Percentiles rank a stretch among this genome's conserved stretches.
Evolutionary conservation across 345 rosid species (phyloP).

Genomic region (Citrus unshiu): DNA sequence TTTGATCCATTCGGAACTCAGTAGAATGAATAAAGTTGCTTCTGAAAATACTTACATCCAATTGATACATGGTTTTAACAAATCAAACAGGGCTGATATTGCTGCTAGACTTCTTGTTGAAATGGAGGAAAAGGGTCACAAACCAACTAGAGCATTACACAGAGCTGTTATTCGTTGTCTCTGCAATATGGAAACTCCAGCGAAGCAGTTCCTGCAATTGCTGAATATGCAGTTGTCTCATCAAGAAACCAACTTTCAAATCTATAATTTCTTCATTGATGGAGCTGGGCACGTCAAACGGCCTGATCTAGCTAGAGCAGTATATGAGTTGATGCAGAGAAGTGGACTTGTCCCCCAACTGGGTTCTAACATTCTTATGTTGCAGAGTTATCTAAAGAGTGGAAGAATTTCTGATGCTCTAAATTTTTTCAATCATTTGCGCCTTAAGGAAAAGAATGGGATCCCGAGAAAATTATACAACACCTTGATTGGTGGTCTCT

Average conservation of each 20-base stretch:
- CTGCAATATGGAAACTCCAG: constrained; percentile 43
- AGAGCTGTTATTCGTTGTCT: constrained; percentile 56
- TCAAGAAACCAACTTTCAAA: constrained; percentile 19
- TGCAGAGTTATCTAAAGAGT: constrained; percentile 60
- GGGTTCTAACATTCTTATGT: constrained; percentile 41
- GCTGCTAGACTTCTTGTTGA: constrained; percentile 63
- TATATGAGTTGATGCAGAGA: constrained; percentile 57
- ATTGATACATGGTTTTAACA: constrained; percentile 52
- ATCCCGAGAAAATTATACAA: constrained; percentile 36
- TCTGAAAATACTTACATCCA: constrained; percentile 24
- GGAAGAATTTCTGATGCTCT: constrained; percentile 58
- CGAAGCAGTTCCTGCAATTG: constrained; percentile 36
- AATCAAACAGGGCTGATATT: constrained; percentile 48
- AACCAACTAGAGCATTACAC: constrained; percentile 27
- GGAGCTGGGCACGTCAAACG: constrained; percentile 72
- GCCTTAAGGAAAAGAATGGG: constrained; percentile 22
- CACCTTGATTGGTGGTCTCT: constrained; percentile 53
- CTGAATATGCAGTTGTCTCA: constrained; percentile 54
- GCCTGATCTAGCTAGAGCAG: constrained; percentile 67
- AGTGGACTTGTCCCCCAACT: constrained; percentile 43
- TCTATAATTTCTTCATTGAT: constrained; percentile 56
- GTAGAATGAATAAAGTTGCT: constrained; percentile 29
- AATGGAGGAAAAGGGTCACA: constrained; percentile 72
- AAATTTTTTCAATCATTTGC: constrained; percentile 39
- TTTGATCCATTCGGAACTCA: constrained; percentile 43